Evolutionary conservation across 495 filamentous ascomycete genomes (phyloP).

Genomic region (Xylona heveae): DNA sequence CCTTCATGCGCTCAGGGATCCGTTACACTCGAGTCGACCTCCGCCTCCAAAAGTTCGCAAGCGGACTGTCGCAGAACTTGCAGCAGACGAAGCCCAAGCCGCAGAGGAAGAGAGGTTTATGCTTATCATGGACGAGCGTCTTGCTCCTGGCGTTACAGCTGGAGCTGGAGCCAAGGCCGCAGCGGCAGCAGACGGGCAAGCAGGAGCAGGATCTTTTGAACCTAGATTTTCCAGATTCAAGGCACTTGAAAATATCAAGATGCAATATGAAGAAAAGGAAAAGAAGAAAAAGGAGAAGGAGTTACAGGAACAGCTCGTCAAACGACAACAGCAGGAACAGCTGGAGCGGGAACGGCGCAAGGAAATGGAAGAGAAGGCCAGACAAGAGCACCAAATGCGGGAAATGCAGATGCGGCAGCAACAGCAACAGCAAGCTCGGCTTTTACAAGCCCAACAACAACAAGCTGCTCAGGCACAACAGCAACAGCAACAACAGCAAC

Average conservation of each 20-base stretch:
- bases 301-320: constrained; percentile 23
- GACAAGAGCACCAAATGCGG: constrained; percentile 13
- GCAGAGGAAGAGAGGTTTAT: constrained; percentile 79
- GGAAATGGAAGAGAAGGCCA: constrained; percentile 4
- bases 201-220: constrained; percentile 48
- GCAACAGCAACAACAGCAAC: constrained; percentile 12
- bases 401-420: constrained; percentile 6
- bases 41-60: constrained; percentile 80
- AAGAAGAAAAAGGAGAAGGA: constrained; percentile 46
- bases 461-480: constrained; percentile 15
- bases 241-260: constrained; percentile 64
- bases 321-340: constrained; percentile 26
- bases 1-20: constrained; percentile 47
- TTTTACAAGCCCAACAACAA: constrained; percentile 6
- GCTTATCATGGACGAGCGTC: constrained; percentile 79
- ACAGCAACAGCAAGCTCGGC: constrained; percentile 6
- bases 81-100: constrained; percentile 76
- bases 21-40: constrained; percentile 49
- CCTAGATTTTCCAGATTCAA: constrained; percentile 84
- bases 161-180: constrained; percentile 35
- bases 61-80: constrained; percentile 82
- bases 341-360: constrained; percentile 2
- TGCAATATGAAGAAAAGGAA: constrained; percentile 46
- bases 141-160: constrained; percentile 34
- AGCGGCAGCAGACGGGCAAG: constrained; percentile 50